These are phyloP conservation scores for Pterocarpus santalinus DNA, from an alignment of 306 rosid species.

Conservation along the genomic window DNA sequence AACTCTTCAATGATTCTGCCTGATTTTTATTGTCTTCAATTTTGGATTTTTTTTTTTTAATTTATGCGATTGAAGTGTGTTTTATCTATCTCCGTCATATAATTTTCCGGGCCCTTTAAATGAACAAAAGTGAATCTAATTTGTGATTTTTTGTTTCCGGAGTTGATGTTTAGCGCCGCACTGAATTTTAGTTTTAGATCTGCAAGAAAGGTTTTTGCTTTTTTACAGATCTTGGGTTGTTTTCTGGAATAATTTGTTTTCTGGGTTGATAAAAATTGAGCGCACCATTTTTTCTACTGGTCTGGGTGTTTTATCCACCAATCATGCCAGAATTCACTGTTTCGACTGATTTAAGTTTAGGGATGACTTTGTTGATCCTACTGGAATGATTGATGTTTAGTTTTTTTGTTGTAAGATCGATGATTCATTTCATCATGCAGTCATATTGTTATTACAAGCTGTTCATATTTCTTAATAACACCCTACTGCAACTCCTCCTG, in stretches of 20 bases:
- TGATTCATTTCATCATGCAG: not conserved
- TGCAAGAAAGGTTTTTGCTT: not conserved
- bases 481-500: too few relatives aligned
- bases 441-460: not conserved
- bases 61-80: not conserved
- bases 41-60: not conserved
- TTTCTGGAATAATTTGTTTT: not conserved
- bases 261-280: not conserved
- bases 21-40: not conserved
- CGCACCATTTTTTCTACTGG: not conserved
- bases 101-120: not conserved
- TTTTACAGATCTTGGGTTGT: not conserved
- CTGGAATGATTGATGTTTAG: not conserved
- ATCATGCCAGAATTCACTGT: not conserved
- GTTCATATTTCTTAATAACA: slow-evolving; percentile 10
- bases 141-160: not conserved
- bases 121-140: not conserved
- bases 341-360: not conserved
- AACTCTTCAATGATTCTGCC: not conserved
- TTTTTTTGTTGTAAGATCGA: not conserved
- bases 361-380: slow-evolving; percentile 22
- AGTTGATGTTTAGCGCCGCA: not conserved
- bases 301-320: not conserved
- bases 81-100: not conserved
- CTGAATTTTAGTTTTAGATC: slow-evolving; percentile 18